Evolutionary conservation across 2,329 filamentous ascomycete genomes (phyloP).

Genomic region (Neonectria neomacrospora): DNA sequence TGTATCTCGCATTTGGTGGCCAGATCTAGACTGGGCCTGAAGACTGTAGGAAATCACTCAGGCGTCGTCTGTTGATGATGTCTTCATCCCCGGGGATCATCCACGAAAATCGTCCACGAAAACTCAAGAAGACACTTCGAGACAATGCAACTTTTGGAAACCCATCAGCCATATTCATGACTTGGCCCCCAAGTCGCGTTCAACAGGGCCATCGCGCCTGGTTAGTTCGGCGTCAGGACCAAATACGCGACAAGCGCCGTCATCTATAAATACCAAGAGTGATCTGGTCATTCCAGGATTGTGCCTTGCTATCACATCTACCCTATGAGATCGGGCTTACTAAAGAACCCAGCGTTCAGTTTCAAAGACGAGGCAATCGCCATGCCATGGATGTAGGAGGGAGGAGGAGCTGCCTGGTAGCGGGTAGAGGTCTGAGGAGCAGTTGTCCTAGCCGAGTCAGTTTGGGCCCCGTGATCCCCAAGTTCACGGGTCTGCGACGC

Average conservation of each 20-base stretch:
- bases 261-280: conserved; percentile 15
- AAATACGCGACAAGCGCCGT: conserved; percentile 18
- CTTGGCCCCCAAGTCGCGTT: neutral
- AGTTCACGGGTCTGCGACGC: neutral
- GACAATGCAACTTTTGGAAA: neutral
- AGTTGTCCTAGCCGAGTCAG: neutral
- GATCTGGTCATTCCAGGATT: conserved; percentile 2
- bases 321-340: conserved; percentile 1
- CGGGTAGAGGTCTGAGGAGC: neutral
- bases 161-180: neutral
- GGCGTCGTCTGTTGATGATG: neutral
- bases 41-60: neutral
- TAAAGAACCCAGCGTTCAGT: conserved; percentile 5
- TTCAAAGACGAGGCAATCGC: conserved; percentile 14
- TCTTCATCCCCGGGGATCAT: no score
- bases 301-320: conserved; percentile 3
- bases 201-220: neutral
- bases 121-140: neutral
- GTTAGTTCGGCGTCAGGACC: conserved; percentile 13
- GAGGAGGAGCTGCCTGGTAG: neutral
- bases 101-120: neutral
- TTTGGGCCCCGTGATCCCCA: conserved; percentile 1
- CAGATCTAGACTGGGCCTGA: neutral
- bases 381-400: neutral
- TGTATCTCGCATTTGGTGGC: neutral